A percentile compares a stretch with the other conserved stretches of the same genome.
Conservation (phyloP, 1,284 basidiomycete genomes). For the Boletus sp. region DNA sequence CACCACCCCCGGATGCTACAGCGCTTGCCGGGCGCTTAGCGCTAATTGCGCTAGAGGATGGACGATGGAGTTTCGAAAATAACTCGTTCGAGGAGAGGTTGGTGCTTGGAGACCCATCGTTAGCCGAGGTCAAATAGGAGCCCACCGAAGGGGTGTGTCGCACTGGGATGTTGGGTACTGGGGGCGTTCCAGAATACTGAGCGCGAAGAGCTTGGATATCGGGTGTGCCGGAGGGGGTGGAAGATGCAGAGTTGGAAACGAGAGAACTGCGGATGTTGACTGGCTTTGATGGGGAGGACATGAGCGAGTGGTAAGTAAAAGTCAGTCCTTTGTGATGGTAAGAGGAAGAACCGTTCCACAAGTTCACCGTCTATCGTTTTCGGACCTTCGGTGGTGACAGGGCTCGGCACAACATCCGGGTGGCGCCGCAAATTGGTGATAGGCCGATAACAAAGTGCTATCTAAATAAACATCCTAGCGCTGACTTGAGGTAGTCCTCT, state of each 20-base stretch:
- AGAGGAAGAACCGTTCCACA: neutral
- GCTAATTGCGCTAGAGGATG: slow-evolving; percentile 33
- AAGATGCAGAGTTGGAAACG: slow-evolving; percentile 29
- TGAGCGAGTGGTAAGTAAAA: slow-evolving; percentile 20
- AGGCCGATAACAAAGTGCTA: neutral
- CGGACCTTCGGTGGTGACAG: neutral
- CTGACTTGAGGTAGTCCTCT: too few relatives aligned
- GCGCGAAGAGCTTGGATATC: slow-evolving; percentile 59
- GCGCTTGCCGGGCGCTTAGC: slow-evolving; percentile 32
- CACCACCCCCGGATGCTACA: slow-evolving; percentile 32
- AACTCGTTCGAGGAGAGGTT: slow-evolving; percentile 14
- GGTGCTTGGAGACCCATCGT: slow-evolving; percentile 17
- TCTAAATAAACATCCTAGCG: too few relatives aligned
- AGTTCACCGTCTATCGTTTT: neutral
- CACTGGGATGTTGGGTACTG: slow-evolving; percentile 62
- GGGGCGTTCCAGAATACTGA: slow-evolving; percentile 61
- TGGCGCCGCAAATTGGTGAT: neutral
- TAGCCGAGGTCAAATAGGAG: slow-evolving; percentile 32
- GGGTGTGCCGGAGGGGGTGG: slow-evolving; percentile 47
- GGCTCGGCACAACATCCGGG: neutral
- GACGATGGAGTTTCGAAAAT: slow-evolving; percentile 18
- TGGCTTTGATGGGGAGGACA: slow-evolving; percentile 61
- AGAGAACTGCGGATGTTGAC: slow-evolving; percentile 52
- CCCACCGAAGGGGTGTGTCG: slow-evolving; percentile 32
- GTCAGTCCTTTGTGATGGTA: neutral